Evolutionary conservation across 345 rosid genomes (phyloP).

Genomic region (Camelina sativa): DNA sequence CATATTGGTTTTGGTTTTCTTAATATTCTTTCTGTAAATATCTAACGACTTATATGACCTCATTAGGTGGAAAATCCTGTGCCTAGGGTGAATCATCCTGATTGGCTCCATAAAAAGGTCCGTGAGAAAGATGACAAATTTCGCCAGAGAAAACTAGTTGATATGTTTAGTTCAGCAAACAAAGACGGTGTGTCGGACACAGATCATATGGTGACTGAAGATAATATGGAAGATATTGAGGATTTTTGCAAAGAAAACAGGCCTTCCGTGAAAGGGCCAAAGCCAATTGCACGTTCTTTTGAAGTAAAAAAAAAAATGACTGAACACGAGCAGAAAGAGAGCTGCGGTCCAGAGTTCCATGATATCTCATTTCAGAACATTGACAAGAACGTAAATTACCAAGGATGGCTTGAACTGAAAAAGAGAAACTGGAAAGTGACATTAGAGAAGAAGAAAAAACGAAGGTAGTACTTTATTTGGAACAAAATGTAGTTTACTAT

Average conservation of each 20-base stretch:
- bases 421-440: constrained; percentile 87
- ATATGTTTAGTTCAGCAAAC: constrained; percentile 58
- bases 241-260: constrained; percentile 64
- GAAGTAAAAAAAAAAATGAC: constrained; percentile 49
- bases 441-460: constrained; percentile 70
- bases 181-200: constrained; percentile 43
- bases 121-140: constrained; percentile 92
- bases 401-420: constrained; percentile 91
- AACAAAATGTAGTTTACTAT: constrained; percentile 15
- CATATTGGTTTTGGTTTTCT: constrained; percentile 21
- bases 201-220: constrained; percentile 43
- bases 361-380: constrained; percentile 50
- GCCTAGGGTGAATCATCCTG: constrained; percentile 95
- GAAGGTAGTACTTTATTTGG: constrained; percentile 56
- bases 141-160: constrained; percentile 82
- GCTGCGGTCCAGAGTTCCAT: constrained; percentile 41
- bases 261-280: constrained; percentile 54
- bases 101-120: constrained; percentile 95
- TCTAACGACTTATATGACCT: constrained; percentile 35
- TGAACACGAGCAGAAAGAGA: constrained; percentile 44
- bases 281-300: constrained; percentile 70
- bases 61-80: constrained; percentile 91
- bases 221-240: constrained; percentile 70
- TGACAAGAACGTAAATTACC: constrained; percentile 79
- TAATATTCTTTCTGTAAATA: constrained; percentile 29